phyloP scores from a whole-genome alignment of 768 basidiomycete genomes.

The Amanita brunnescens region DNA sequence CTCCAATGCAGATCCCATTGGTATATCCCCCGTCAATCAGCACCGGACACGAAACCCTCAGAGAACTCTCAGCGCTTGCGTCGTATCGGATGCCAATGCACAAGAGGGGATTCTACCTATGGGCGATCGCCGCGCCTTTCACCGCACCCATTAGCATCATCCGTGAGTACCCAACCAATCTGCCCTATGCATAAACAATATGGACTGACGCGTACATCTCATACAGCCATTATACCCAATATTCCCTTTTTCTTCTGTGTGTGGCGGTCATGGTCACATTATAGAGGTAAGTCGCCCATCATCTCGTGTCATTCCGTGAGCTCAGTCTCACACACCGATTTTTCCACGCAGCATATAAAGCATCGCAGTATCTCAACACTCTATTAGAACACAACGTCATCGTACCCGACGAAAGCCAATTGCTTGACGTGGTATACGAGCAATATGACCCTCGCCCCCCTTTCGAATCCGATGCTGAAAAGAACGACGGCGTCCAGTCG shows the following conservation, averaged over 20 bases:
- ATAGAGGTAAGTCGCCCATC: constrained; percentile 40
- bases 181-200: neutral
- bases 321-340: neutral
- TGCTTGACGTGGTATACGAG: constrained; percentile 51
- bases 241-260: constrained; percentile 79
- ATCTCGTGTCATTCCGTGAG: neutral
- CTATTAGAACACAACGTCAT: constrained; percentile 51
- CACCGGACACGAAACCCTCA: constrained; percentile 24
- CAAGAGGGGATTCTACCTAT: constrained; percentile 53
- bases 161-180: constrained; percentile 37
- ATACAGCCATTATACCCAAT: constrained; percentile 69
- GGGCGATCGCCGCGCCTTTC: constrained; percentile 59
- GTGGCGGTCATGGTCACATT: constrained; percentile 84
- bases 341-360: constrained; percentile 46
- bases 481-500: neutral
- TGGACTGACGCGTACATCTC: neutral
- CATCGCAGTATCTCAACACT: constrained; percentile 56
- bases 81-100: constrained; percentile 53
- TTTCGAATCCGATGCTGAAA: neutral
- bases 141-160: constrained; percentile 72
- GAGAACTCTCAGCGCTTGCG: constrained; percentile 44
- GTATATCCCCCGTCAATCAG: constrained; percentile 46
- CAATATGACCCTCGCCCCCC: constrained; percentile 1
- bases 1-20: constrained; percentile 56
- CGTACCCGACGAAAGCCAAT: constrained; percentile 42